Conservation (phyloP, 106 monocot genomes). For the Phalaenopsis aphrodite region DNA sequence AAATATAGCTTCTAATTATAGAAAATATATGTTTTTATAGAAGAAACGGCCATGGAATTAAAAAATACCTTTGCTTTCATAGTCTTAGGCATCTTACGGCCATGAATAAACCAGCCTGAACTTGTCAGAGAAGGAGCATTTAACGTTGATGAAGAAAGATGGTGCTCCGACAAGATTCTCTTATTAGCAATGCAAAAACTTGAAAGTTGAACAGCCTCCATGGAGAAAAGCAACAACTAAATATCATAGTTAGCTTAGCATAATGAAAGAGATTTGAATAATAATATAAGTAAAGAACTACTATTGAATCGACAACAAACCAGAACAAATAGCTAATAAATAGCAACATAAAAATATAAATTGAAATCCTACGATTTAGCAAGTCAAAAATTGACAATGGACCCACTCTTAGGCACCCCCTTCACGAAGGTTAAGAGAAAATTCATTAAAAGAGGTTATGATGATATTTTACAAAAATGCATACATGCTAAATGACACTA, state of each 20-base stretch:
- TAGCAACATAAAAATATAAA: too few relatives aligned
- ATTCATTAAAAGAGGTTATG: too few relatives aligned
- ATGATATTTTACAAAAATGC: too few relatives aligned
- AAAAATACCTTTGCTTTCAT: neutral
- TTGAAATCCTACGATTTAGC: too few relatives aligned
- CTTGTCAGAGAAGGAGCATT: neutral
- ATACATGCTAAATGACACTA: too few relatives aligned
- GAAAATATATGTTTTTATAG: neutral
- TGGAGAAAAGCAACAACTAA: neutral
- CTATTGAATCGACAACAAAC: too few relatives aligned
- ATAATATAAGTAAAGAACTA: neutral
- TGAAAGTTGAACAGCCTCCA: neutral
- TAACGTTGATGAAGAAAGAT: neutral
- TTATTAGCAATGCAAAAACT: neutral
- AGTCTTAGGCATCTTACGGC: neutral
- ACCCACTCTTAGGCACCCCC: too few relatives aligned
- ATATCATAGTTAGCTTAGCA: neutral
- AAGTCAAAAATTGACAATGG: too few relatives aligned
- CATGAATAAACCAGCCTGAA: neutral
- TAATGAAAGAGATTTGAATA: neutral
- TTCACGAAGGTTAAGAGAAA: too few relatives aligned
- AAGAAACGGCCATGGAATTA: neutral
- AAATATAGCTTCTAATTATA: neutral
- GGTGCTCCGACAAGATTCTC: neutral
- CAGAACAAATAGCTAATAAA: too few relatives aligned